phyloP scores from a whole-genome alignment of 2,329 filamentous ascomycete genomes.

The Penicillium sp. region DNA sequence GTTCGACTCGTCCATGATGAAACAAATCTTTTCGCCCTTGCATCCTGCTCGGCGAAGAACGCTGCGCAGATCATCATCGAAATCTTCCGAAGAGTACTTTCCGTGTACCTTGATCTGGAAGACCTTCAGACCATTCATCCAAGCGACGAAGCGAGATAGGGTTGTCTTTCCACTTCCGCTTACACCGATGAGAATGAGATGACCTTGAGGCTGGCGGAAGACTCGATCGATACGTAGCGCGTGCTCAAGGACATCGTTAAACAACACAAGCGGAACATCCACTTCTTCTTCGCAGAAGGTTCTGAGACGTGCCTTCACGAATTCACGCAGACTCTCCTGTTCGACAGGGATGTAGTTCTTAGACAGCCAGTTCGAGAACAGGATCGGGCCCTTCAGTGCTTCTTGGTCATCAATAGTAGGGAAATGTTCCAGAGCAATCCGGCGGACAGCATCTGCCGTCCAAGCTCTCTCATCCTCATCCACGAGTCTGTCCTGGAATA shows the following conservation, averaged over 20 bases:
- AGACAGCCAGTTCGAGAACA: slow-evolving; percentile 99
- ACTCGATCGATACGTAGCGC: slow-evolving; percentile 97
- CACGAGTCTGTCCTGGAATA: slow-evolving; percentile 97
- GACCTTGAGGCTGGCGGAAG: slow-evolving; percentile 95
- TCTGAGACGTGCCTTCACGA: slow-evolving; percentile 93
- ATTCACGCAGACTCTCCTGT: slow-evolving; percentile 90
- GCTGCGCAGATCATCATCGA: slow-evolving; percentile 93
- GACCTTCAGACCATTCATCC: slow-evolving; percentile 99
- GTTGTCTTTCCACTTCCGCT: slow-evolving; percentile 99
- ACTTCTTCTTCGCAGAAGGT: slow-evolving; percentile 99
- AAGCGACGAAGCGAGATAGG: slow-evolving; percentile 93
- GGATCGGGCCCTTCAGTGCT: slow-evolving; percentile 85
- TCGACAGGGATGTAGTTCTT: slow-evolving; percentile 98
- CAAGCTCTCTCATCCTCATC: slow-evolving; percentile 90
- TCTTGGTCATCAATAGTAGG: slow-evolving; percentile 90
- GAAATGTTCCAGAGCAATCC: slow-evolving; percentile 88
- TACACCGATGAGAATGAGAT: slow-evolving; percentile 97
- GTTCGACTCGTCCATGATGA: slow-evolving; percentile 99
- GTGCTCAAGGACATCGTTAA: slow-evolving; percentile 98
- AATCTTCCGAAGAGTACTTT: slow-evolving; percentile 97
- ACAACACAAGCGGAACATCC: slow-evolving; percentile 96
- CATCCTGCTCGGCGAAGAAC: slow-evolving; percentile 92
- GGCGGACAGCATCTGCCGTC: slow-evolving; percentile 84
- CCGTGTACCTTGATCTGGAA: slow-evolving; percentile 99
- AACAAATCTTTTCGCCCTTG: slow-evolving; percentile 99